These are phyloP conservation scores for Pichia terricola DNA, from an alignment of 1,139 yeast species.

Conservation along the genomic window DNA sequence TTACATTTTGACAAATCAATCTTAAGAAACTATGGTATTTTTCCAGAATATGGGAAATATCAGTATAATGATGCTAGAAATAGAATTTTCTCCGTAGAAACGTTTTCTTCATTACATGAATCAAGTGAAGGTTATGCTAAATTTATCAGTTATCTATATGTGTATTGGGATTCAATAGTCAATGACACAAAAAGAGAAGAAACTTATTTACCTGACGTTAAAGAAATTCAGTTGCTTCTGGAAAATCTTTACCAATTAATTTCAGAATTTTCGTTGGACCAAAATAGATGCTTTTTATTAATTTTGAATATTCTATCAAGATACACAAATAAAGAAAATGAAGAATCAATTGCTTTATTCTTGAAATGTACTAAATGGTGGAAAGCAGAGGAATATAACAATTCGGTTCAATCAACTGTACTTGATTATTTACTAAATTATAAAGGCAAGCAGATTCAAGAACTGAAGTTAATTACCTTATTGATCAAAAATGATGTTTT, in stretches of 20 bases:
- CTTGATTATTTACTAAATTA: slow-evolving; percentile 44
- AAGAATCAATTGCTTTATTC: slow-evolving; percentile 38
- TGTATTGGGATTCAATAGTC: slow-evolving; percentile 29
- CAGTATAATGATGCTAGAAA: slow-evolving; percentile 28
- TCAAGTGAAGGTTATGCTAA: slow-evolving; percentile 76
- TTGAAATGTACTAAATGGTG: slow-evolving; percentile 40
- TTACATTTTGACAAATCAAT: slow-evolving; percentile 22
- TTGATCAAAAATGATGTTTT: slow-evolving; percentile 64
- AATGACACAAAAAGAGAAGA: not conserved
- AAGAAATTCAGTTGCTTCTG: slow-evolving; percentile 37
- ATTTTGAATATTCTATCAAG: slow-evolving; percentile 23
- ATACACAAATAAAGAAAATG: slow-evolving; percentile 31
- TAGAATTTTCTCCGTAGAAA: slow-evolving; percentile 56
- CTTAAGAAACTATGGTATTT: slow-evolving; percentile 25
- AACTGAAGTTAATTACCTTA: slow-evolving; percentile 37
- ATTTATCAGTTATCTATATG: slow-evolving; percentile 43
- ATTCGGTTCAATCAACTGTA: slow-evolving; percentile 36
- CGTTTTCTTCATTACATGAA: slow-evolving; percentile 69
- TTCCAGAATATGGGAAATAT: slow-evolving; percentile 34
- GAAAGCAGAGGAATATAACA: slow-evolving; percentile 32
- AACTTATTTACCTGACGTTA: slow-evolving; percentile 26
- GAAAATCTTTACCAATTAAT: slow-evolving; percentile 47
- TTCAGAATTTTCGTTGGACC: slow-evolving; percentile 75
- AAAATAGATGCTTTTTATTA: slow-evolving; percentile 55
- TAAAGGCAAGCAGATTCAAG: slow-evolving; percentile 26